Evolutionary conservation across 2,329 filamentous ascomycete genomes (phyloP), one percentile per base, ranked within the genome.

Genomic region (Arthroderma uncinatum): DNA sequence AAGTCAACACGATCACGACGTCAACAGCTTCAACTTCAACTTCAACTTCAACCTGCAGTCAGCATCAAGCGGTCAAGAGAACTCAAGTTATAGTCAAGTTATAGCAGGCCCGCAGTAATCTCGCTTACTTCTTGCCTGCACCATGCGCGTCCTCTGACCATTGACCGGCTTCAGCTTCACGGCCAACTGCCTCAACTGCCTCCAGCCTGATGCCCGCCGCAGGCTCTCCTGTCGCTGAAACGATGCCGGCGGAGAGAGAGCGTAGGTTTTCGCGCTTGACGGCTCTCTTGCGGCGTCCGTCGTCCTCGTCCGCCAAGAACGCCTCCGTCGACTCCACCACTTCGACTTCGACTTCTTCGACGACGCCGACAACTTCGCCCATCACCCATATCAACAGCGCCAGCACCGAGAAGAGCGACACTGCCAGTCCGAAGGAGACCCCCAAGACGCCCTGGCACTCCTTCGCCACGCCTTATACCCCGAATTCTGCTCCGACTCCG

Each of bases 231-330:
- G n/a, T n/a, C 16, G 39, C 39, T 42, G 39, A 42, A 4, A 44
- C 16, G 21, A 60, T 59, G 60, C 57, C 60, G 34, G 55, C 47
- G 16, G 58, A 59, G 30, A 57, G 44, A 34, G 68, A 70, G 60
- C 62, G 62, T 59, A 61, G 68, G 48, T 64, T 70, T 34, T 70
- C 69, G 62, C 66, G 67, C 62, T 64, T 70, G 57, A 69, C 70
- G 61, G 64, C 67, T 37, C 65, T 72, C 58, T 63, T 71, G 59
- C 68, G 69, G 57, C 68, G 69, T 66, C 69, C 69, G 60, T 70
- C 70, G 34, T 66, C 64, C 42, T 63, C 66, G 34, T 61, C 63
- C 53, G 64, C 58, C 47, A 58, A 60, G 56, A 58, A 37, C 40
- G 53, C 33, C 23, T 36, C 54, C 37, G 12, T 21, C n/a, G 44